Percentiles rank a stretch among this genome's conserved stretches.
Conservation (phyloP, 192 early-diverging fungal species). For the Piromyces sp. region DNA sequence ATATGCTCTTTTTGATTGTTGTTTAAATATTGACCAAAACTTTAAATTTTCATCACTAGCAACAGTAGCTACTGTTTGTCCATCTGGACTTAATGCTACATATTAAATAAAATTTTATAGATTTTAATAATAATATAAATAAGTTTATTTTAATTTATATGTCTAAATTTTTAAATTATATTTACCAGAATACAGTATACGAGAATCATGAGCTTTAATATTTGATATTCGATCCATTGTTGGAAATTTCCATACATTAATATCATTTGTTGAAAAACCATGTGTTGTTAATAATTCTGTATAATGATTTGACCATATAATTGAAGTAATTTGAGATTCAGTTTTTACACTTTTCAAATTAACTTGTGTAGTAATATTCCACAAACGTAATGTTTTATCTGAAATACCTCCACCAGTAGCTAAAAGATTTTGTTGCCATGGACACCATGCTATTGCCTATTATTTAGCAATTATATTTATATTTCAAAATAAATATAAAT, state of each 20-base stretch:
- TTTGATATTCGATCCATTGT: slow-evolving; percentile 22
- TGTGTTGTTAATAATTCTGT: slow-evolving; percentile 32
- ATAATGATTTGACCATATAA: slow-evolving; percentile 32
- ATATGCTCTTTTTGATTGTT: background rate
- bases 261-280: slow-evolving; percentile 28
- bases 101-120: no score
- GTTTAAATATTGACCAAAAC: slow-evolving; percentile 38
- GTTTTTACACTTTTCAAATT: slow-evolving; percentile 18
- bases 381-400: slow-evolving; percentile 31
- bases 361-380: slow-evolving; percentile 24
- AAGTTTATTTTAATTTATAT: no score
- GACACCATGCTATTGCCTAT: background rate
- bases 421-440: slow-evolving; percentile 15
- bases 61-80: slow-evolving; percentile 26
- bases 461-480: no score
- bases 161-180: no score
- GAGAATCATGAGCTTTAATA: slow-evolving; percentile 26
- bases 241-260: slow-evolving; percentile 35
- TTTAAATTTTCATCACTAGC: slow-evolving; percentile 34
- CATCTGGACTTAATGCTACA: slow-evolving; percentile 33
- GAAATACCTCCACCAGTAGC: slow-evolving; percentile 33
- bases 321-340: slow-evolving; percentile 35
- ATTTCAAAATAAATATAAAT: no score
- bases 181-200: slow-evolving; percentile 13
- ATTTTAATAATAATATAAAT: no score